Evolutionary conservation across 345 rosid genomes (phyloP).

Genomic region (Diplotaxis tenuifolia): DNA sequence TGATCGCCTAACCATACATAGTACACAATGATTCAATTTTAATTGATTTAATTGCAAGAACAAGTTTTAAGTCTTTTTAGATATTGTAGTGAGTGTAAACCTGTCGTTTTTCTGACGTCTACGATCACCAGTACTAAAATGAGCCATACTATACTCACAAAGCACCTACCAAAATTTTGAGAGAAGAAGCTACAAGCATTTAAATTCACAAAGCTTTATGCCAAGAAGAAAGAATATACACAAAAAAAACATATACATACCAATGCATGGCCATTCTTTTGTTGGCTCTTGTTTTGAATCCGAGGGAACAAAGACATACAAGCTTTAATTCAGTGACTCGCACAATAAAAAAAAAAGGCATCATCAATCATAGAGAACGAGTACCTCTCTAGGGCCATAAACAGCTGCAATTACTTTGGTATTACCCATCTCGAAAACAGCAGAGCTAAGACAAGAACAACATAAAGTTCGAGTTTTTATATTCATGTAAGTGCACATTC

Average conservation of each 20-base stretch:
- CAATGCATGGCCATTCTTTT: slow-evolving; percentile 67
- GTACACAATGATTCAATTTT: background rate
- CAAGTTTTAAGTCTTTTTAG: slow-evolving; percentile 3
- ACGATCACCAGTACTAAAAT: slow-evolving; percentile 35
- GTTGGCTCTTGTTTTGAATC: slow-evolving; percentile 84
- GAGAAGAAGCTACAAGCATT: background rate
- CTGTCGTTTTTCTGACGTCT: slow-evolving; percentile 89
- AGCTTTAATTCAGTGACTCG: background rate
- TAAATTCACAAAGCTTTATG: background rate
- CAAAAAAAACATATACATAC: slow-evolving; percentile 35
- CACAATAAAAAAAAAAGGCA: background rate
- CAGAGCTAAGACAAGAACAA: slow-evolving; percentile 49
- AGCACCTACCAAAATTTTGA: background rate
- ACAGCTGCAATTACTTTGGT: slow-evolving; percentile 96
- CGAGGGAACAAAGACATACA: slow-evolving; percentile 21
- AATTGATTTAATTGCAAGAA: background rate
- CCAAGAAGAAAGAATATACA: background rate
- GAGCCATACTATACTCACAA: slow-evolving; percentile 1
- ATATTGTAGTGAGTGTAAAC: slow-evolving; percentile 28
- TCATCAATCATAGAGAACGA: background rate
- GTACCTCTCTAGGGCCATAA: slow-evolving; percentile 94
- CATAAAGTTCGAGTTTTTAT: background rate
- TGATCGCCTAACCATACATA: slow-evolving; percentile 64
- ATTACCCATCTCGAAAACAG: slow-evolving; percentile 93
- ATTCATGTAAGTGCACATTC: background rate